Evolutionary conservation across 345 rosid genomes (phyloP).

Genomic region (Kernera saxatilis): DNA sequence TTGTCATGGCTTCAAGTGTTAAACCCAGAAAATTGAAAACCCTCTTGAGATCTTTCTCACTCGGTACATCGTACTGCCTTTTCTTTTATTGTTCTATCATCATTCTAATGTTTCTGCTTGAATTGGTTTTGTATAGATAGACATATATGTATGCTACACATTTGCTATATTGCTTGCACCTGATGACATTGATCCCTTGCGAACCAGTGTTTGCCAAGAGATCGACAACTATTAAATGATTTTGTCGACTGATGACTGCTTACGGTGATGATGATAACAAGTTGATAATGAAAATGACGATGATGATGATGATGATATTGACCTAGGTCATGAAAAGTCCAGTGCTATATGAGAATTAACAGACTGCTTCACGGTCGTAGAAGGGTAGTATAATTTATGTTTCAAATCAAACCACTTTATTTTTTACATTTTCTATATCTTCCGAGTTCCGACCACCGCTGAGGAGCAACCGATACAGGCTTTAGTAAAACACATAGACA

Average conservation of each 20-base stretch:
- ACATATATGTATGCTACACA: conserved; percentile 30
- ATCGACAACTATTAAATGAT: conserved; percentile 21
- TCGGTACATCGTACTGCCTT: conserved; percentile 16
- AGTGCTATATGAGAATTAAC: not conserved
- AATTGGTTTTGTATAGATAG: conserved; percentile 38
- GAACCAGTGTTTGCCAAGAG: conserved; percentile 7
- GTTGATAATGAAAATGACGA: not conserved
- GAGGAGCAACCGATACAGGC: not conserved
- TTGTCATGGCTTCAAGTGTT: conserved; percentile 87
- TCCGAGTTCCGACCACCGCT: not conserved
- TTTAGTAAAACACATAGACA: not conserved
- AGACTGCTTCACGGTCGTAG: not conserved
- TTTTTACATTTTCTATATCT: not conserved
- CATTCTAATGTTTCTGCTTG: conserved; percentile 29
- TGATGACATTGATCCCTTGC: conserved; percentile 23
- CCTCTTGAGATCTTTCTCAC: conserved; percentile 20
- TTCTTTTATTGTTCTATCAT: conserved; percentile 17
- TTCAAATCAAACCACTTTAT: not conserved
- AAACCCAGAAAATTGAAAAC: not conserved
- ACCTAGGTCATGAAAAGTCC: not conserved
- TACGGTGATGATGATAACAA: not conserved
- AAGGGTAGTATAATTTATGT: not conserved
- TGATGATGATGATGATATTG: not conserved
- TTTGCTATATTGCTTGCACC: conserved; percentile 22
- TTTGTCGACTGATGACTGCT: conserved; percentile 13